Base-by-base conservation (phyloP, 352 stramenopile species). In the Pythium rishiriense region DNA sequence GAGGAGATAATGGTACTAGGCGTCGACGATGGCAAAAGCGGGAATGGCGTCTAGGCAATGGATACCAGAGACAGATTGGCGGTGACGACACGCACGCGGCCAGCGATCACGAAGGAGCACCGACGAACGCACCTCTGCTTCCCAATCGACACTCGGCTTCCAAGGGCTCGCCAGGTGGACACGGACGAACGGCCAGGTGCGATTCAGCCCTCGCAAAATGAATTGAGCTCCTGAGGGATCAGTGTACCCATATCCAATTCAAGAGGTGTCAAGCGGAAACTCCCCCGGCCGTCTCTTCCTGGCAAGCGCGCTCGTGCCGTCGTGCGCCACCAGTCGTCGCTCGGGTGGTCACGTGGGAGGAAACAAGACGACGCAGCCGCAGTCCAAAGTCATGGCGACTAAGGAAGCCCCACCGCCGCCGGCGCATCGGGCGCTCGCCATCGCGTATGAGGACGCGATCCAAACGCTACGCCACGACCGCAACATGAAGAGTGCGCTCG, bases 391-490 rank as follows among this genome's bases (percentile, higher is more conserved):
- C 57, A 14, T 28, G 19, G 31, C 37, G 21, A 50, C 35, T 22
- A 26, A 14, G 25, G 9, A 0, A 14, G 6, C 41, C 33, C 37
- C n/a, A 49, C 25, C 12, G 2, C 33, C 19, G 41, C 41, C 3
- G 41, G n/a, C 5, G 21, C 5, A 25, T n/a, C n/a, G n/a, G n/a
- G n/a, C n/a, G 46, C 57, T 21, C 25, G 19, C 21, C 7, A 69
- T 69, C 39, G 17, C 53, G 28, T 46, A 43, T 42, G 3, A 74
- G 3, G 69, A 76, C 31, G 79, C 73, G 8, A 51, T 74, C 28
- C 41, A 60, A 22, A 70, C 65, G 28, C 57, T 86, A 28, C 62
- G 66, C 26, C 74, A 82, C 25, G 81, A 90, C 47, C 67, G 56
- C n/a, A 10, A 74, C 47, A 66, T 81, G 63, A 62, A 63, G 39